A percentile compares a stretch with the other conserved stretches of the same genome.
phyloP scores from a whole-genome alignment of 2,329 filamentous ascomycete genomes.

The Neofusicoccum umdonicola region DNA sequence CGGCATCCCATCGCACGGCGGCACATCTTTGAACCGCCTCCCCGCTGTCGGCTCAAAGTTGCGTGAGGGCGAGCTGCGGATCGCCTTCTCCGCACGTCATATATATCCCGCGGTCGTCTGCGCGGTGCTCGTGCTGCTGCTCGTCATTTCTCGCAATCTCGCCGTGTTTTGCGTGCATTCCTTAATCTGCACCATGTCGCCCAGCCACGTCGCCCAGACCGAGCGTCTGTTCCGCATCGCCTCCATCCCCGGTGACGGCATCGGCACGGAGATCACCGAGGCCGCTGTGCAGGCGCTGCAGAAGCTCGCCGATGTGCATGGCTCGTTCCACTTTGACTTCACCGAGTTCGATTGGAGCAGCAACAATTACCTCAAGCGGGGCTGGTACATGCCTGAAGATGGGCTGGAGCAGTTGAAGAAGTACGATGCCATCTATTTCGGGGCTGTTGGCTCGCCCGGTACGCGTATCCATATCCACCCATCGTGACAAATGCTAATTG shows the following conservation, averaged over 20 bases:
- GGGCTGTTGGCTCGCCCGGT: conserved; percentile 59
- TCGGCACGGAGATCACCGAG: conserved; percentile 62
- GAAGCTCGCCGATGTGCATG: conserved; percentile 44
- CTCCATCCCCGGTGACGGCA: conserved; percentile 63
- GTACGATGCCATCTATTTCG: conserved; percentile 58
- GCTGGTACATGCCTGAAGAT: conserved; percentile 54
- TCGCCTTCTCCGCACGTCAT: conserved; percentile 1
- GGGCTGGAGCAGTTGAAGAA: conserved; percentile 50
- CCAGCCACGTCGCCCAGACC: conserved; percentile 7
- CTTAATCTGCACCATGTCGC: conserved; percentile 13
- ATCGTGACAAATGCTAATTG: background rate
- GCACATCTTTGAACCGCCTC: conserved; percentile 5
- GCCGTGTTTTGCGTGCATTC: background rate
- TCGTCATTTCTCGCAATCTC: background rate
- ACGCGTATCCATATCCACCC: background rate
- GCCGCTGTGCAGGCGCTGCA: conserved; percentile 51
- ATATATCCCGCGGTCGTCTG: background rate
- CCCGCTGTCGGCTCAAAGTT: conserved; percentile 1
- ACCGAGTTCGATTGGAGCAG: conserved; percentile 52
- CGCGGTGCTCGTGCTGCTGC: background rate
- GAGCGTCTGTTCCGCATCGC: conserved; percentile 49
- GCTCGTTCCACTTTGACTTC: conserved; percentile 51
- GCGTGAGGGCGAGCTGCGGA: background rate
- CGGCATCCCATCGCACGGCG: background rate
- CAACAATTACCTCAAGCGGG: conserved; percentile 49